Evolutionary conservation across 2,329 filamentous ascomycete genomes (phyloP).

Genomic region (Penicillium paneum): DNA sequence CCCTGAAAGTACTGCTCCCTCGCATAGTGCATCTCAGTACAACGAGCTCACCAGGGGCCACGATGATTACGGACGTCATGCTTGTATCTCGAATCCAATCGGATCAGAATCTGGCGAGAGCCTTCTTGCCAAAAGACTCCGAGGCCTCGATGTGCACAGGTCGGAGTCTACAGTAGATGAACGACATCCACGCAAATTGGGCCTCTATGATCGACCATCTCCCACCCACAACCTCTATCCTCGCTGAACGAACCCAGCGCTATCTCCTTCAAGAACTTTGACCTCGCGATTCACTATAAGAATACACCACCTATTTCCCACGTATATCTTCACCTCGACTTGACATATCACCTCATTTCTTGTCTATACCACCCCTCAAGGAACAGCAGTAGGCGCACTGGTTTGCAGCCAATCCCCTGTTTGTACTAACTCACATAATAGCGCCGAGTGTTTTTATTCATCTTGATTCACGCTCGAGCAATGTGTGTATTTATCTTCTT

Average conservation of each 20-base stretch:
- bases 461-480: background rate
- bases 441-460: background rate
- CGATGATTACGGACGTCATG: slow-evolving; percentile 59
- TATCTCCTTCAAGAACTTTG: background rate
- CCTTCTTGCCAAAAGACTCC: slow-evolving; percentile 66
- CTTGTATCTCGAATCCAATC: slow-evolving; percentile 44
- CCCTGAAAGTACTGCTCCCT: slow-evolving; percentile 27
- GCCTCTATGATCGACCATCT: background rate
- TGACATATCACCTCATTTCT: background rate
- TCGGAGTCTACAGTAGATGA: slow-evolving; percentile 18
- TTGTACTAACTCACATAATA: slow-evolving; percentile 10
- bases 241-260: background rate
- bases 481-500: background rate
- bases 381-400: slow-evolving; percentile 2
- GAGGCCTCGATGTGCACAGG: slow-evolving; percentile 56
- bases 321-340: slow-evolving; percentile 1
- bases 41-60: slow-evolving; percentile 68
- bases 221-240: background rate
- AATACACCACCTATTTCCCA: background rate
- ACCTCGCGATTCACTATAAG: background rate
- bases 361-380: background rate
- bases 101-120: slow-evolving; percentile 56
- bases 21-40: slow-evolving; percentile 48
- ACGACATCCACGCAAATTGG: background rate
- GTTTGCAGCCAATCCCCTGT: background rate